phyloP scores from a whole-genome alignment of 2,329 filamentous ascomycete genomes.

The Aphanocladium album region DNA sequence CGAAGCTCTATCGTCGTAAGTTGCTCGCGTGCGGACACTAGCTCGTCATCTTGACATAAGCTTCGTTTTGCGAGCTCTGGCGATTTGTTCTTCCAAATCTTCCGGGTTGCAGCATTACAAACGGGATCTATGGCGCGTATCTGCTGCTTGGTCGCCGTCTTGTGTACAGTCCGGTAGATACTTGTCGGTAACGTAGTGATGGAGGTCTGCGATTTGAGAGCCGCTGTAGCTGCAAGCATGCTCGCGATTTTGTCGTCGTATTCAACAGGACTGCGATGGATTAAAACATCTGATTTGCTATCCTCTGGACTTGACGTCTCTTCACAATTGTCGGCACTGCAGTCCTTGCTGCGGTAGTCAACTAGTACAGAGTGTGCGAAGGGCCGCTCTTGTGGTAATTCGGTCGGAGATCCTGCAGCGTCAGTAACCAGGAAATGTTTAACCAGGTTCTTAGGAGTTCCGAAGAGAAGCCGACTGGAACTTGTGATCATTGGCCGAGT shows the following conservation, averaged over 20 bases:
- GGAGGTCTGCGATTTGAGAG: conserved; percentile 22
- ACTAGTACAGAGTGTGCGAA: neutral
- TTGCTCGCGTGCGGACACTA: neutral
- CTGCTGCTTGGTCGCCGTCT: neutral
- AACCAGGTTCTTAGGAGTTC: neutral
- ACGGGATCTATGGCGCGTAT: neutral
- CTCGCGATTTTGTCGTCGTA: conserved; percentile 27
- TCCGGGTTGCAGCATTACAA: neutral
- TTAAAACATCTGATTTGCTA: neutral
- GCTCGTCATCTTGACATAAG: neutral
- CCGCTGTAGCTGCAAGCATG: conserved; percentile 33
- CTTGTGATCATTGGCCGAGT: neutral
- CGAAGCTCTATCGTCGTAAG: conserved; percentile 29
- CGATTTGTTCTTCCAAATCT: neutral
- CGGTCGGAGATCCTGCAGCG: neutral
- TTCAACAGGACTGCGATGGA: neutral
- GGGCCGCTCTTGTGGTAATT: too few relatives aligned
- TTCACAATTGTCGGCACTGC: neutral
- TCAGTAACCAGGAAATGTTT: neutral
- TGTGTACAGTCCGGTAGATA: neutral
- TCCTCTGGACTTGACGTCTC: neutral
- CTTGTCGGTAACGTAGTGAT: neutral
- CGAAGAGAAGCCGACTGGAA: neutral
- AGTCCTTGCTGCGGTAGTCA: too few relatives aligned
- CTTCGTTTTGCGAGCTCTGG: neutral